Conservation (phyloP, 805 yeast genomes). For the Candida maesae region DNA sequence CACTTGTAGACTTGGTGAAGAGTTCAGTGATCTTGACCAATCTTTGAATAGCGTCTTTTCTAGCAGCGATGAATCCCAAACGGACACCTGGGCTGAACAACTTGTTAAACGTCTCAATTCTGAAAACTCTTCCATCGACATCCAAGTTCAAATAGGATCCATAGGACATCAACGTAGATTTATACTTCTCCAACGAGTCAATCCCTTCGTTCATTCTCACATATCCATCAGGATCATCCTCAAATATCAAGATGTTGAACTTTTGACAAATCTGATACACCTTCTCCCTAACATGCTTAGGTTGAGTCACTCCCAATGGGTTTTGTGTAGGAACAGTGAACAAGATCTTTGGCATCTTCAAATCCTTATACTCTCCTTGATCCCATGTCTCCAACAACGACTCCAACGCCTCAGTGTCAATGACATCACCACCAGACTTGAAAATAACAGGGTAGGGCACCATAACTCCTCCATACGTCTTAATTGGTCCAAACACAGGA, state of each 20-base stretch:
- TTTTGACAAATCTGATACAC: constrained; percentile 50
- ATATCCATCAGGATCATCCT: constrained; percentile 73
- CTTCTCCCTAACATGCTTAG: constrained; percentile 41
- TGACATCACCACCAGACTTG: constrained; percentile 19
- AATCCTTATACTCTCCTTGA: constrained; percentile 39
- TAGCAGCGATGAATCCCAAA: constrained; percentile 69
- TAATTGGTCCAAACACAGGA: constrained; percentile 46
- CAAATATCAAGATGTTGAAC: constrained; percentile 55
- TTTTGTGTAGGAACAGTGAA: constrained; percentile 68
- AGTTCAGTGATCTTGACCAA: constrained; percentile 57
- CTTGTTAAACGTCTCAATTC: constrained; percentile 78
- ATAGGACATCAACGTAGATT: constrained; percentile 21
- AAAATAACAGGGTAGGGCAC: constrained; percentile 42
- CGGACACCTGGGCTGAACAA: constrained; percentile 75
- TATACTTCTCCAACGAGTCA: constrained; percentile 26
- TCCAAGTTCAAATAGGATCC: constrained; percentile 57
- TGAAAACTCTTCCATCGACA: constrained; percentile 68
- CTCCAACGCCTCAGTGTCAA: constrained; percentile 48
- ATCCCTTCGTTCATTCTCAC: constrained; percentile 40
- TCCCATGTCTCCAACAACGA: constrained; percentile 43
- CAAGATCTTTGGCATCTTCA: constrained; percentile 47
- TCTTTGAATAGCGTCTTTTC: constrained; percentile 48
- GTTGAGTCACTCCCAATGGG: constrained; percentile 58
- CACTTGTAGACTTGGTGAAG: constrained; percentile 65
- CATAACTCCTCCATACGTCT: constrained; percentile 27